These are phyloP conservation scores for Sarocladiaceae sp. DNA, from an alignment of 2,329 filamentous ascomycete species.

Conservation along the genomic window DNA sequence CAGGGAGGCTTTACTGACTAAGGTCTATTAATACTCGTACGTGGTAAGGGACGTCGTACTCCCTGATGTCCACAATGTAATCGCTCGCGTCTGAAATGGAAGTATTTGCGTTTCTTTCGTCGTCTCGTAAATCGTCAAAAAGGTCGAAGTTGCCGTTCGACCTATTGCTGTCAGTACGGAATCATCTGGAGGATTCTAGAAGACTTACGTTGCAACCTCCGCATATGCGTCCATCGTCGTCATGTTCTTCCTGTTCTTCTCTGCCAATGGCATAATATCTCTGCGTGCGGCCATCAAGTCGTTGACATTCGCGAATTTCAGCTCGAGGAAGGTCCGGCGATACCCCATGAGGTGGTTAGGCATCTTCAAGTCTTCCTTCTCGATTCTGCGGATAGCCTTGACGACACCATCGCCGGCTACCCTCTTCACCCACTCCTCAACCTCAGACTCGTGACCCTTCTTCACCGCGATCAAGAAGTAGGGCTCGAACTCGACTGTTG, in stretches of 20 bases:
- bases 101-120: constrained; percentile 71
- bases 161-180: constrained; percentile 31
- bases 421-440: constrained; percentile 89
- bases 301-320: constrained; percentile 80
- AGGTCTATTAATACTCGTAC: constrained; percentile 97
- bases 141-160: constrained; percentile 83
- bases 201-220: constrained; percentile 76
- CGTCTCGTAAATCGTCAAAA: constrained; percentile 80
- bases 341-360: constrained; percentile 95
- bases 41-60: constrained; percentile 99
- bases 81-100: constrained; percentile 84
- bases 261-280: constrained; percentile 81
- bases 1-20: constrained; percentile 43
- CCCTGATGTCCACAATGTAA: constrained; percentile 96
- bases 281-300: constrained; percentile 81
- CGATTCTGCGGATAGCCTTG: constrained; percentile 68
- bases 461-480: constrained; percentile 93
- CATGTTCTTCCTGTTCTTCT: constrained; percentile 94
- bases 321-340: constrained; percentile 76
- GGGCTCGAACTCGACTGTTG: constrained; percentile 90
- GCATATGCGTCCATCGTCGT: constrained; percentile 98
- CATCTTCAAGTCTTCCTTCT: constrained; percentile 91
- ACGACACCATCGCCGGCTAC: constrained; percentile 73
- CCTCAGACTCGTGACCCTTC: constrained; percentile 81
- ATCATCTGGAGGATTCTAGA: neutral